These are phyloP conservation scores for Cytospora piceicola DNA, from an alignment of 2,329 filamentous ascomycete species.

Conservation along the genomic window DNA sequence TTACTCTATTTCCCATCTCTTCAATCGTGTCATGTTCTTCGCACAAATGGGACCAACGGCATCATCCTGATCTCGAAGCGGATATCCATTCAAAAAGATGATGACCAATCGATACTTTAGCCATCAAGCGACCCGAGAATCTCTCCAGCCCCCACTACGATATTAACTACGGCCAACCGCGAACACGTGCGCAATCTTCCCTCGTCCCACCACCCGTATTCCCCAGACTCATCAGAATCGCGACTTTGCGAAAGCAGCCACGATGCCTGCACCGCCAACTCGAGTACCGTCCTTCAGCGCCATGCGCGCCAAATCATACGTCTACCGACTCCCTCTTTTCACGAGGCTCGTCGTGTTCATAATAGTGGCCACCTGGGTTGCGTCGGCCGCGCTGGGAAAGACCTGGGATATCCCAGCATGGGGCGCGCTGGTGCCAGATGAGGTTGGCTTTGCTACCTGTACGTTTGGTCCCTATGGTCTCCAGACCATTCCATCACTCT, in stretches of 20 bases:
- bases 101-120: conserved; percentile 12
- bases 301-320: conserved; percentile 75
- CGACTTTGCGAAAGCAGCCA: conserved; percentile 8
- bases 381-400: conserved; percentile 55
- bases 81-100: conserved; percentile 23
- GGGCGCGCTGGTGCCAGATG: conserved; percentile 77
- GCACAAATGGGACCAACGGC: conserved; percentile 3
- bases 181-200: conserved; percentile 19
- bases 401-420: conserved; percentile 75
- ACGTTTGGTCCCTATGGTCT: conserved; percentile 42
- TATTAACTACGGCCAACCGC: conserved; percentile 8
- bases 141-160: conserved; percentile 9
- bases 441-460: conserved; percentile 75
- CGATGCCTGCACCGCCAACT: conserved; percentile 37
- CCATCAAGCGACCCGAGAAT: neutral
- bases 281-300: conserved; percentile 65
- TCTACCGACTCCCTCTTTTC: conserved; percentile 84
- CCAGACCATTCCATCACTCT: neutral
- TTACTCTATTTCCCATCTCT: conserved; percentile 6
- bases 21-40: neutral
- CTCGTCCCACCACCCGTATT: neutral
- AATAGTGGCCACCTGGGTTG: conserved; percentile 67
- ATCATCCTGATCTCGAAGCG: conserved; percentile 5
- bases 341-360: conserved; percentile 72
- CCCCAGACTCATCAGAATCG: neutral